Conservation (phyloP, 768 basidiomycete genomes). For the Lentinula detonsa region DNA sequence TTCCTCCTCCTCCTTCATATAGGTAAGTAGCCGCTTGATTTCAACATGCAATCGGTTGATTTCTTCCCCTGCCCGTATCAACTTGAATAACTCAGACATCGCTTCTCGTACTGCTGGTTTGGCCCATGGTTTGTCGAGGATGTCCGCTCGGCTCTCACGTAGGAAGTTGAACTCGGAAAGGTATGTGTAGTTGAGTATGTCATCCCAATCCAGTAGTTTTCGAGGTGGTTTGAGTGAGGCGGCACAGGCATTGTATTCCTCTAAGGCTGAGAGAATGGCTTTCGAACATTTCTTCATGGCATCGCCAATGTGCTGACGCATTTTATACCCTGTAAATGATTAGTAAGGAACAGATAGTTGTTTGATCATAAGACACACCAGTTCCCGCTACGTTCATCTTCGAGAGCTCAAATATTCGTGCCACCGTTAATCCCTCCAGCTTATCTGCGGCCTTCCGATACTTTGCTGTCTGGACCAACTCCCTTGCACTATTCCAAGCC, state of each 20-base stretch:
- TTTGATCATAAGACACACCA: slow-evolving; percentile 11
- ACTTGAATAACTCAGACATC: slow-evolving; percentile 9
- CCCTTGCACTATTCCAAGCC: background rate
- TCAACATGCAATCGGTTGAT: slow-evolving; percentile 15
- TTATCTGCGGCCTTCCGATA: slow-evolving; percentile 11
- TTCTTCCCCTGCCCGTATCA: slow-evolving; percentile 15
- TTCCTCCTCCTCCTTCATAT: slow-evolving; percentile 10
- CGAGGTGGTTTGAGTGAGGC: slow-evolving; percentile 14
- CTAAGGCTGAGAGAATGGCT: slow-evolving; percentile 17
- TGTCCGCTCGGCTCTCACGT: slow-evolving; percentile 15
- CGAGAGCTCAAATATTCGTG: slow-evolving; percentile 15
- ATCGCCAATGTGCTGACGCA: slow-evolving; percentile 19
- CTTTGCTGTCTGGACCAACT: background rate
- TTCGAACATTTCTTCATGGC: slow-evolving; percentile 15
- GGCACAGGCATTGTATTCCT: slow-evolving; percentile 16
- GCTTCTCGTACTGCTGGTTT: slow-evolving; percentile 1
- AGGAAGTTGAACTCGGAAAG: slow-evolving; percentile 19
- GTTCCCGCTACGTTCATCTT: slow-evolving; percentile 15
- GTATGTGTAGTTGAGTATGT: slow-evolving; percentile 9
- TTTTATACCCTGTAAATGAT: slow-evolving; percentile 13
- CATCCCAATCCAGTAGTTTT: slow-evolving; percentile 15
- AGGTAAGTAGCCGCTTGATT: slow-evolving; percentile 13
- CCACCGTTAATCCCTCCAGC: slow-evolving; percentile 12
- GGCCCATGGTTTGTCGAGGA: slow-evolving; percentile 18
- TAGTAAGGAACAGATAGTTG: too few species aligned